These are phyloP conservation scores for Paramarasmius palmivorus DNA, from an alignment of 1,284 basidiomycete genomes.

Conservation along the genomic window DNA sequence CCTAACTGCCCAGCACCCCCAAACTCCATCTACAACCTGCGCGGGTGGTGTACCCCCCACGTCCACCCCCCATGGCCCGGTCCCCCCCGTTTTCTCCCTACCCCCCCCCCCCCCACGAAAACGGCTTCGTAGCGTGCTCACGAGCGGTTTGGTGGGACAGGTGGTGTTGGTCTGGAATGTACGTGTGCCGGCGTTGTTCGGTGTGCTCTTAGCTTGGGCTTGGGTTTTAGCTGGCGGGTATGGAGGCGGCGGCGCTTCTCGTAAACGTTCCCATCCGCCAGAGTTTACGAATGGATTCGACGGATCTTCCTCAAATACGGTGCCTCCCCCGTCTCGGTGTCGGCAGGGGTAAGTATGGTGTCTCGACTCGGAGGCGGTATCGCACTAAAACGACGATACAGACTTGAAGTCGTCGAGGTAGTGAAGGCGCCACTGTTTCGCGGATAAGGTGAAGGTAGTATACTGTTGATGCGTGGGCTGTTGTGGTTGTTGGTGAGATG, in stretches of 20 bases:
- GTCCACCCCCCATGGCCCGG: no score
- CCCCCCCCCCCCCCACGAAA: constrained; percentile 49
- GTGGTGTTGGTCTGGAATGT: constrained; percentile 60
- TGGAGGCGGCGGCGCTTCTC: constrained; percentile 2
- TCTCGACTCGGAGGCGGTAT: background rate
- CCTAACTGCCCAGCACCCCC: constrained; percentile 54
- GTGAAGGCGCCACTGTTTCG: background rate
- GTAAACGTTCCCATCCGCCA: background rate
- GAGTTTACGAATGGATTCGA: background rate
- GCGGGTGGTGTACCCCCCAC: no score
- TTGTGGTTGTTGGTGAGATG: constrained; percentile 20
- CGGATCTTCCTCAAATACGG: background rate
- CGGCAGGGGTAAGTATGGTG: no score
- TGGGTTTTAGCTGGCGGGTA: background rate
- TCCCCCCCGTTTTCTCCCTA: no score
- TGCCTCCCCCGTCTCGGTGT: no score
- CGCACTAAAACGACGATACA: background rate
- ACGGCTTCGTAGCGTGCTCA: constrained; percentile 65
- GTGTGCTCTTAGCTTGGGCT: background rate
- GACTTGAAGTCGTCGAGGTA: background rate
- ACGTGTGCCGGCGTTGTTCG: background rate
- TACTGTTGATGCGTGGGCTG: constrained; percentile 2
- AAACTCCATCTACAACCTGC: constrained; percentile 30
- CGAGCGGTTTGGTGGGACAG: constrained; percentile 61
- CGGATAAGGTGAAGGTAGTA: constrained; percentile 27